Evolutionary conservation across 164 flowering plant genomes (phyloP).

Genomic region (Warburgia ugandensis): DNA sequence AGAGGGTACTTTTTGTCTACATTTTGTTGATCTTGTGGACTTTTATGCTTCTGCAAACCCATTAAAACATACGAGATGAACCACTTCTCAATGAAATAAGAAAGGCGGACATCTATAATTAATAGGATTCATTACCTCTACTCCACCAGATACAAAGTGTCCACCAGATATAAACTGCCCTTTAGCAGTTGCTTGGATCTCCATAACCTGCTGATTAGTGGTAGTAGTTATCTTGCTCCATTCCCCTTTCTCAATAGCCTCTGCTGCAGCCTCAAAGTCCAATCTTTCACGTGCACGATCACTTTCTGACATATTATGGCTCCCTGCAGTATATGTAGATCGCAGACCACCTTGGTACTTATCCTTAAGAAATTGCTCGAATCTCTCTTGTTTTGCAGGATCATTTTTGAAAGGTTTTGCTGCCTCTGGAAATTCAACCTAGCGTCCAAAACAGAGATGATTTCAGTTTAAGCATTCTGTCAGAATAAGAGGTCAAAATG

Average conservation of each 20-base stretch:
- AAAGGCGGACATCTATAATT: not conserved
- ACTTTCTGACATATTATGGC: constrained; percentile 69
- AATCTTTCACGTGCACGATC: constrained; percentile 93
- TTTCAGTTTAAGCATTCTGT: not conserved
- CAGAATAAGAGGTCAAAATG: not conserved
- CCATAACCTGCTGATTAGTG: constrained; percentile 28
- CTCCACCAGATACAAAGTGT: constrained; percentile 69
- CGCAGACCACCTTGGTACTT: constrained; percentile 92
- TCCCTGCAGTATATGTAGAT: constrained; percentile 45
- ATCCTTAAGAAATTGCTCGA: constrained; percentile 85
- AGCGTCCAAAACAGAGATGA: not conserved
- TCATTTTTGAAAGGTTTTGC: constrained; percentile 75
- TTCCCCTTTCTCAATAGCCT: constrained; percentile 57
- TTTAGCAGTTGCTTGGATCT: constrained; percentile 31
- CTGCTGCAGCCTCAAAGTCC: constrained; percentile 97
- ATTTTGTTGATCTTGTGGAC: constrained; percentile 33
- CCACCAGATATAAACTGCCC: constrained; percentile 59
- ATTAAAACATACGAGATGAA: not conserved
- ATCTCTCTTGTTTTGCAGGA: constrained; percentile 84
- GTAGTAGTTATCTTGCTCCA: constrained; percentile 21
- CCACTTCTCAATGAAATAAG: not conserved
- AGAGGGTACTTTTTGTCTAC: constrained; percentile 44
- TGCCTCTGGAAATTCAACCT: constrained; percentile 29
- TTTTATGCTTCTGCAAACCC: constrained; percentile 9
- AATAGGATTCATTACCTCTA: constrained; percentile 31